Conservation (phyloP, 108 stramenopile genomes). For the Schizochytrium sp. region DNA sequence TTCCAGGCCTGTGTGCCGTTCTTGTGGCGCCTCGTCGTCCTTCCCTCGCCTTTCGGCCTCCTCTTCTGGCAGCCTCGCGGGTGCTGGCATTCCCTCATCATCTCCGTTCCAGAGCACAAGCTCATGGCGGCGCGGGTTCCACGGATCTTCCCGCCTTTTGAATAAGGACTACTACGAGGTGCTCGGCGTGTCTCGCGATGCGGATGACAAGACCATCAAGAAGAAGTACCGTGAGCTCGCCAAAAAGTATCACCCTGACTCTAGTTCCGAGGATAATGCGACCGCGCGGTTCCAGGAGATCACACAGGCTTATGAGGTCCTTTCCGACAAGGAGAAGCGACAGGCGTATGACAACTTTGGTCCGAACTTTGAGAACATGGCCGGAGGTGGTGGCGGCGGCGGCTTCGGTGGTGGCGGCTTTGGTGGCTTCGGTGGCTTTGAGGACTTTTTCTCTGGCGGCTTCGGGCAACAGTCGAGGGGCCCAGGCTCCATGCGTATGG, state of each 20-base stretch:
- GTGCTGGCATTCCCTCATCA: neutral
- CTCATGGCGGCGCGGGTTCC: slow-evolving; percentile 45
- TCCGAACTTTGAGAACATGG: slow-evolving; percentile 79
- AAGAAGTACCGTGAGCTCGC: slow-evolving; percentile 95
- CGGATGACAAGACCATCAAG: slow-evolving; percentile 88
- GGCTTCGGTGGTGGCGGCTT: slow-evolving; percentile 49
- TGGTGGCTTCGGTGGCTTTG: slow-evolving; percentile 38
- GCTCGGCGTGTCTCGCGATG: slow-evolving; percentile 82
- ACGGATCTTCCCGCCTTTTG: slow-evolving; percentile 2
- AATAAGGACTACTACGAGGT: slow-evolving; percentile 96
- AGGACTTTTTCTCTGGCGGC: slow-evolving; percentile 46
- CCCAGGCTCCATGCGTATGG: slow-evolving; percentile 59
- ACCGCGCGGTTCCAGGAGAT: slow-evolving; percentile 89
- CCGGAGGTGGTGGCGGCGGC: slow-evolving; percentile 65
- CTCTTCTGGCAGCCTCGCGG: neutral
- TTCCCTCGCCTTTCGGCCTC: too few species aligned
- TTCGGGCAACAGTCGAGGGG: slow-evolving; percentile 9
- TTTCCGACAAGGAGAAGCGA: slow-evolving; percentile 88
- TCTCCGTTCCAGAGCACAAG: too few species aligned
- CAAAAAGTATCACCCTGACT: slow-evolving; percentile 95
- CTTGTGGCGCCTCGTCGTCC: too few species aligned
- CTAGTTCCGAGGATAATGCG: slow-evolving; percentile 82
- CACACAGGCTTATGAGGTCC: slow-evolving; percentile 94
- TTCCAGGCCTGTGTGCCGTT: too few species aligned
- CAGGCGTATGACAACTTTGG: slow-evolving; percentile 86